phyloP scores from a whole-genome alignment of 306 rosid genomes.

The Myrica gale region DNA sequence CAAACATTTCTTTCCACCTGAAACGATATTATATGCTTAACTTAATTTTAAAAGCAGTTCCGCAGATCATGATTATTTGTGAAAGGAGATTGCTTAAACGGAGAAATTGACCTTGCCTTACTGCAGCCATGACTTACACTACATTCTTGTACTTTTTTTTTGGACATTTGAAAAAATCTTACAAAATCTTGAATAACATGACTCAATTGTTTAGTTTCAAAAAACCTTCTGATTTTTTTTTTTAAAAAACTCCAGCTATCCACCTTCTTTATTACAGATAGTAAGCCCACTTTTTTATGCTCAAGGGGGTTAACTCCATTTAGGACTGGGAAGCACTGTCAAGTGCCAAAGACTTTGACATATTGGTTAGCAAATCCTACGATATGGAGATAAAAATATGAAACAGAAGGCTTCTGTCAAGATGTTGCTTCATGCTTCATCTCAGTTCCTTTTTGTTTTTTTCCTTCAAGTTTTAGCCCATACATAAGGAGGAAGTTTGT shows the following conservation, averaged over 20 bases:
- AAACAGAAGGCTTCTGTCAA: neutral
- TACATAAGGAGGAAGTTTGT: neutral
- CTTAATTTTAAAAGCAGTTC: too few relatives aligned
- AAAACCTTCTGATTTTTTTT: too few relatives aligned
- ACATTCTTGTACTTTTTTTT: too few relatives aligned
- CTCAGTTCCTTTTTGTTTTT: neutral
- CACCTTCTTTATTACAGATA: neutral
- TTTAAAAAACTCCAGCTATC: neutral
- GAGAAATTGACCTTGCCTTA: too few relatives aligned
- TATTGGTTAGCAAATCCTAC: neutral
- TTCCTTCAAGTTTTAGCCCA: neutral
- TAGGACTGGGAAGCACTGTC: neutral
- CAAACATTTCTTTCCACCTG: neutral
- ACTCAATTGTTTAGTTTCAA: too few relatives aligned
- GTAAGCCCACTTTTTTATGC: neutral
- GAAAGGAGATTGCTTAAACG: too few relatives aligned
- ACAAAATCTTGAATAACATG: too few relatives aligned
- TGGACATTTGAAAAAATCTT: too few relatives aligned
- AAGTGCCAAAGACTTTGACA: too few relatives aligned
- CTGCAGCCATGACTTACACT: too few relatives aligned
- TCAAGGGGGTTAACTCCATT: neutral
- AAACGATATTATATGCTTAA: too few relatives aligned
- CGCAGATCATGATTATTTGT: too few relatives aligned
- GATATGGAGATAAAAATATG: neutral
- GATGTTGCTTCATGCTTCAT: slow-evolving; percentile 1